Percentiles rank a stretch among this genome's conserved stretches.
phyloP scores from a whole-genome alignment of 306 rosid genomes.

The Calophaca sinica region DNA sequence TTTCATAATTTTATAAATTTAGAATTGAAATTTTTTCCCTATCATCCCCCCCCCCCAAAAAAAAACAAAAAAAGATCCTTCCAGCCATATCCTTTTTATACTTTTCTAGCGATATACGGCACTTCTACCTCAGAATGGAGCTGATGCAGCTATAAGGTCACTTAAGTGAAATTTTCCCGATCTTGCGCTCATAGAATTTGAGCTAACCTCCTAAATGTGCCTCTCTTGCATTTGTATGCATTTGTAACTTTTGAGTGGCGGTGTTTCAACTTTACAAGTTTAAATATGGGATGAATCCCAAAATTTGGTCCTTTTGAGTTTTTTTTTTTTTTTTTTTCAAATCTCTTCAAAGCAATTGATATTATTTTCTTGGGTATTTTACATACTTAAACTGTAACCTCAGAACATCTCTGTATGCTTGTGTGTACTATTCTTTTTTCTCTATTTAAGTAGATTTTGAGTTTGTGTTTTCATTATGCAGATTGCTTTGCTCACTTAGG shows the following conservation, averaged over 20 bases:
- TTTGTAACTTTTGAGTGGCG: background rate
- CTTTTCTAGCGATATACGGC: background rate
- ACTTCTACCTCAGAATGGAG: background rate
- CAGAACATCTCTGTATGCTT: background rate
- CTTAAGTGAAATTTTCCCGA: background rate
- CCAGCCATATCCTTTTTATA: background rate
- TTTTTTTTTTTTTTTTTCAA: background rate
- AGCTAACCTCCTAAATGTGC: conserved; percentile 17
- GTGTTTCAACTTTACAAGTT: conserved; percentile 3
- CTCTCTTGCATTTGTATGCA: conserved; percentile 13
- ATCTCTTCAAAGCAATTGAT: background rate
- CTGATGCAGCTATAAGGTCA: conserved; percentile 9
- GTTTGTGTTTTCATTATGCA: conserved; percentile 54
- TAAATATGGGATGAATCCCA: background rate
- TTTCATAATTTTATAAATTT: background rate
- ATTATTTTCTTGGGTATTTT: conserved; percentile 5
- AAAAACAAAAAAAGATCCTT: background rate
- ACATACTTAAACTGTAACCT: conserved; percentile 2
- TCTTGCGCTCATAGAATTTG: conserved; percentile 2
- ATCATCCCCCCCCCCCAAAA: background rate
- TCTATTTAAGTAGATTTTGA: conserved; percentile 38
- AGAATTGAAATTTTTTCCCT: background rate
- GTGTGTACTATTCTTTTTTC: conserved; percentile 12
- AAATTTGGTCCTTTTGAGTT: background rate
- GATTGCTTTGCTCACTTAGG: conserved; percentile 81